Conservation (phyloP, 805 yeast species). For the Metschnikowia chrysomelidarum region DNA sequence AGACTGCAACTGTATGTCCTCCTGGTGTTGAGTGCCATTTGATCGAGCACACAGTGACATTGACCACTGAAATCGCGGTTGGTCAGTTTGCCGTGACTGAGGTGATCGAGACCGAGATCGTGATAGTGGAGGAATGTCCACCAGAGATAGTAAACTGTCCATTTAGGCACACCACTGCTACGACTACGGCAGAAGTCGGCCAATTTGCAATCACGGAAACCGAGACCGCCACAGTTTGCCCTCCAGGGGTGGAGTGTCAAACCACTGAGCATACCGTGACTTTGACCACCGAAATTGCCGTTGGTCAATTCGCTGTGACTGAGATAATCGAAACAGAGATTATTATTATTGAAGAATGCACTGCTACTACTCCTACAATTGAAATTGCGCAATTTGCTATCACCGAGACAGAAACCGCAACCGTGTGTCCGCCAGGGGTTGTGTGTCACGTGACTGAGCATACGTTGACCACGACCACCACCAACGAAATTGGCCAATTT, state of each 20-base stretch:
- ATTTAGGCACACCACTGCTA: neutral
- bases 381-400: conserved; percentile 1
- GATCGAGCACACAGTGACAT: too few relatives aligned
- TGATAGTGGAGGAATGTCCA: too few relatives aligned
- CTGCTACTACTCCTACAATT: neutral
- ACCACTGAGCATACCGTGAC: too few relatives aligned
- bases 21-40: too few relatives aligned
- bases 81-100: too few relatives aligned
- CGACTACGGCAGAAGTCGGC: neutral
- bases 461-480: neutral
- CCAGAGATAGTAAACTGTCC: too few relatives aligned
- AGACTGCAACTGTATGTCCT: neutral
- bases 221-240: neutral
- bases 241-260: neutral
- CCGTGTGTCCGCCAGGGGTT: neutral
- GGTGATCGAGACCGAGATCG: too few relatives aligned
- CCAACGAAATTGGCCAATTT: neutral
- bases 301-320: conserved; percentile 2
- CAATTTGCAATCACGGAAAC: conserved; percentile 6
- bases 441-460: neutral
- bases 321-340: neutral
- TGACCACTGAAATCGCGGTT: too few relatives aligned
- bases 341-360: neutral
- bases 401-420: neutral
- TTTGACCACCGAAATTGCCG: neutral